These are phyloP conservation scores for Galerina marginata DNA, from an alignment of 768 basidiomycete species.

Conservation along the genomic window DNA sequence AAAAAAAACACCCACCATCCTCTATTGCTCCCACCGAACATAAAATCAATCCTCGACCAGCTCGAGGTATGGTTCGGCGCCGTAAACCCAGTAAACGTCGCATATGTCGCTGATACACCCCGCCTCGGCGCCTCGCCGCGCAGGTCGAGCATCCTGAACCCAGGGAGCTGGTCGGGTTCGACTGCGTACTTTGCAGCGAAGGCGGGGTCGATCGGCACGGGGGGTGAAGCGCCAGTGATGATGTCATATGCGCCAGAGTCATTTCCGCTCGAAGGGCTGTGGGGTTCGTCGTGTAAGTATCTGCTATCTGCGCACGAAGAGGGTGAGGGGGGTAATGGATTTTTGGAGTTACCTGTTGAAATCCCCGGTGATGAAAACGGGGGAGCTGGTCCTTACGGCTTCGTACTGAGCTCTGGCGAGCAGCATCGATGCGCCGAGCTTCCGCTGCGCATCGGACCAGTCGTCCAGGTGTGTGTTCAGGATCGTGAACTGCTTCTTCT, in stretches of 20 bases:
- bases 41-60: slow-evolving; percentile 10
- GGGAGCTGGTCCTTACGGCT: slow-evolving; percentile 40
- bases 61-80: slow-evolving; percentile 37
- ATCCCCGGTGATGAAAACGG: slow-evolving; percentile 58
- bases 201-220: slow-evolving; percentile 40
- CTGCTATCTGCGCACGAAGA: too few species aligned
- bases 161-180: background rate
- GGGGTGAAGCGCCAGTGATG: slow-evolving; percentile 45
- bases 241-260: slow-evolving; percentile 58
- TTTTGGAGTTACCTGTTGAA: slow-evolving; percentile 44
- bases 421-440: slow-evolving; percentile 56
- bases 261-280: slow-evolving; percentile 42
- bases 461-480: slow-evolving; percentile 64
- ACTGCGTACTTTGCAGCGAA: background rate
- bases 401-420: slow-evolving; percentile 56
- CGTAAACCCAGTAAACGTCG: slow-evolving; percentile 56
- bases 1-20: slow-evolving; percentile 40
- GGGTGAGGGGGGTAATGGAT: background rate
- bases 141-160: slow-evolving; percentile 3
- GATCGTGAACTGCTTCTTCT: slow-evolving; percentile 33
- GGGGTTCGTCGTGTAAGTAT: background rate
- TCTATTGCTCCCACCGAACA: slow-evolving; percentile 11
- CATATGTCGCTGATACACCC: background rate
- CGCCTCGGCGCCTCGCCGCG: background rate
- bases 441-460: slow-evolving; percentile 55